These are phyloP conservation scores for Talaromyces sp. DNA, from an alignment of 2,329 filamentous ascomycete species.

Conservation along the genomic window DNA sequence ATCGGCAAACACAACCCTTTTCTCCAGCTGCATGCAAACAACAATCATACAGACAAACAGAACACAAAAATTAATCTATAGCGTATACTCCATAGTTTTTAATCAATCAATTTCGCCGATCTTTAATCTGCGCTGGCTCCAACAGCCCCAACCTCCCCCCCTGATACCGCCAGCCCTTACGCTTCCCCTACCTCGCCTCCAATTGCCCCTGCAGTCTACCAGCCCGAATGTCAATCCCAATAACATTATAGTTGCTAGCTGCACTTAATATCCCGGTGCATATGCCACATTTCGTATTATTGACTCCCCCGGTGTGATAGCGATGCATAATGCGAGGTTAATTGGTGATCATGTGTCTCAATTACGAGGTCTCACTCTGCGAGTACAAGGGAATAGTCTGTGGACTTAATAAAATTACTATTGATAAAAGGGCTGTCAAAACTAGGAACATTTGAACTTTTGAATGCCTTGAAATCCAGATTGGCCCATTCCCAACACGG, in stretches of 20 bases:
- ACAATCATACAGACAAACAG: too few species aligned
- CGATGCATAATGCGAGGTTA: too few species aligned
- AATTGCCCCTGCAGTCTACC: slow-evolving; percentile 63
- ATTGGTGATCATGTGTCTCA: slow-evolving; percentile 62
- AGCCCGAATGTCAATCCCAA: slow-evolving; percentile 64
- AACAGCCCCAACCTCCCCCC: slow-evolving; percentile 50
- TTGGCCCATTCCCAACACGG: too few species aligned
- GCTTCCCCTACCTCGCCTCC: slow-evolving; percentile 61
- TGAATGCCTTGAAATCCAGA: too few species aligned
- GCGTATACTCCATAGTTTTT: too few species aligned
- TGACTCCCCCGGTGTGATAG: slow-evolving; percentile 58
- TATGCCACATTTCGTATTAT: slow-evolving; percentile 61
- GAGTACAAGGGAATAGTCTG: too few species aligned
- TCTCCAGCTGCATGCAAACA: too few species aligned
- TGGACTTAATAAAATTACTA: too few species aligned
- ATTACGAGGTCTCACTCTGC: slow-evolving; percentile 60
- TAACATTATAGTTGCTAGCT: slow-evolving; percentile 61
- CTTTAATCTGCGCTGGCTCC: slow-evolving; percentile 9
- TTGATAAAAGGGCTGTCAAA: too few species aligned
- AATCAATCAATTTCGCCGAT: background rate
- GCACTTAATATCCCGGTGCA: slow-evolving; percentile 61
- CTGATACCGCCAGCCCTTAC: slow-evolving; percentile 61
- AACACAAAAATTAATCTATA: too few species aligned
- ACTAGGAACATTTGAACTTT: too few species aligned
- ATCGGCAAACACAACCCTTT: too few species aligned